Percentiles rank a stretch among this genome's conserved stretches.
These are phyloP conservation scores for Austroboletus olivaceoglutinosus DNA, from an alignment of 1,284 basidiomycete genomes.

Conservation along the genomic window DNA sequence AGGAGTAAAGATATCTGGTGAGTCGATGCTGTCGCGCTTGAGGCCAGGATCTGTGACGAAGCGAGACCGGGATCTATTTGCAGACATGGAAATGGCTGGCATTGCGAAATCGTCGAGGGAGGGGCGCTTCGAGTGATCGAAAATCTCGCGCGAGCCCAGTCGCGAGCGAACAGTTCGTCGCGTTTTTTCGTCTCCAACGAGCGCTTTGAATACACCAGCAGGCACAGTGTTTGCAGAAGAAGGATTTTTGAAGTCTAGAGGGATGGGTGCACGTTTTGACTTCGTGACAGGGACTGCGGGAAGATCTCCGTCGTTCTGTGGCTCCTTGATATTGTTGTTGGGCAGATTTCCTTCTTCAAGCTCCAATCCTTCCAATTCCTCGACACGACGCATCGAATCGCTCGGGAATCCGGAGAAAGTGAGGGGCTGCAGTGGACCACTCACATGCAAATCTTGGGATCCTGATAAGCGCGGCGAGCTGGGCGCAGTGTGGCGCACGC, in stretches of 20 bases:
- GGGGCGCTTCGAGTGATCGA: slow-evolving; percentile 60
- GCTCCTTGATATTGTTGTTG: slow-evolving; percentile 15
- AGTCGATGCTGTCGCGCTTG: slow-evolving; percentile 20
- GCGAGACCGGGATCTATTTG: slow-evolving; percentile 49
- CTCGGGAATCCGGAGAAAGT: slow-evolving; percentile 57
- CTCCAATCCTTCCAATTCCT: slow-evolving; percentile 14
- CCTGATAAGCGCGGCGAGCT: slow-evolving; percentile 35
- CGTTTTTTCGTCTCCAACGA: slow-evolving; percentile 64
- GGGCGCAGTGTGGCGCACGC: slow-evolving; percentile 46
- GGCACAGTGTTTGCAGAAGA: slow-evolving; percentile 72
- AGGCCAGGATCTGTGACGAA: slow-evolving; percentile 55
- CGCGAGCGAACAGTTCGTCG: slow-evolving; percentile 69
- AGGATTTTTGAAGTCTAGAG: slow-evolving; percentile 76
- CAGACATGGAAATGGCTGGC: slow-evolving; percentile 57
- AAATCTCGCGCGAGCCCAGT: slow-evolving; percentile 60
- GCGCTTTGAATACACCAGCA: slow-evolving; percentile 78
- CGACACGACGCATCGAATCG: slow-evolving; percentile 26
- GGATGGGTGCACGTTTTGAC: slow-evolving; percentile 70
- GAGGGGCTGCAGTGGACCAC: slow-evolving; percentile 56
- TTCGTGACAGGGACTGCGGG: slow-evolving; percentile 40
- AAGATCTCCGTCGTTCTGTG: slow-evolving; percentile 32
- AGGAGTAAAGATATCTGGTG: slow-evolving; percentile 53
- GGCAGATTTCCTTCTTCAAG: slow-evolving; percentile 15
- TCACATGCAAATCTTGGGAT: slow-evolving; percentile 24
- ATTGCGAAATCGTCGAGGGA: slow-evolving; percentile 74